These are phyloP conservation scores for Zelopaecilomyces penicillatus DNA, from an alignment of 2,329 filamentous ascomycete genomes.

Conservation along the genomic window DNA sequence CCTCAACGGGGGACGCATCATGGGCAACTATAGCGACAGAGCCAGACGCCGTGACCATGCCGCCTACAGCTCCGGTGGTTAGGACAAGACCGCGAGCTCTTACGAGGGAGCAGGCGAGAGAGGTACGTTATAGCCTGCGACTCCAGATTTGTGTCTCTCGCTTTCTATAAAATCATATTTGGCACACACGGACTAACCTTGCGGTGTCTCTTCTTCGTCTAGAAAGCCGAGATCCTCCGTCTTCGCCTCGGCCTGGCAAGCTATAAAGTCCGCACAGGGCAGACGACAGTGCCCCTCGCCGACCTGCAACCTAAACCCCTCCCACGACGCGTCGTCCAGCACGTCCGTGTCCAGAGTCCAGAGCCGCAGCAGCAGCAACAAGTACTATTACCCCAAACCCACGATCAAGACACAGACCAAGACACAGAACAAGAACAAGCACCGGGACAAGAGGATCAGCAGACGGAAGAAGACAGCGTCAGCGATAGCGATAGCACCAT, in stretches of 20 bases:
- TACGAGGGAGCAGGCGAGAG: constrained; percentile 45
- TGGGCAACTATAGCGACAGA: constrained; percentile 43
- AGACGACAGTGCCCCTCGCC: constrained; percentile 57
- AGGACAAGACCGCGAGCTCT: constrained; percentile 19
- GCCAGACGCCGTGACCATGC: constrained; percentile 25
- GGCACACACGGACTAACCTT: too few species aligned
- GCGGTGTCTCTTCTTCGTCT: not conserved
- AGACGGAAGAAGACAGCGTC: too few species aligned
- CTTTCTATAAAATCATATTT: not conserved
- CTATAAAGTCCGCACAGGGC: constrained; percentile 69
- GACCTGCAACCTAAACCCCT: constrained; percentile 39
- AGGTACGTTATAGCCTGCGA: constrained; percentile 27
- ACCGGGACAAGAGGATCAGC: too few species aligned
- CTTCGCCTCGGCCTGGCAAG: constrained; percentile 62
- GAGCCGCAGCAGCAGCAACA: too few species aligned
- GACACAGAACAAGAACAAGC: too few species aligned
- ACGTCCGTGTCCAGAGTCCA: constrained; percentile 1
- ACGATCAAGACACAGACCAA: too few species aligned
- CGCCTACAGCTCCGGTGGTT: constrained; percentile 3
- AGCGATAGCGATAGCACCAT: too few species aligned
- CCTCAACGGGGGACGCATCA: constrained; percentile 37
- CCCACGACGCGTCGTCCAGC: constrained; percentile 17
- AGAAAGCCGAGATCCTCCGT: constrained; percentile 58
- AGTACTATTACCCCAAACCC: too few species aligned
- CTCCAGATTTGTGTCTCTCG: not conserved